Conservation (phyloP, 495 filamentous ascomycete species). For the Apodospora peruviana region DNA sequence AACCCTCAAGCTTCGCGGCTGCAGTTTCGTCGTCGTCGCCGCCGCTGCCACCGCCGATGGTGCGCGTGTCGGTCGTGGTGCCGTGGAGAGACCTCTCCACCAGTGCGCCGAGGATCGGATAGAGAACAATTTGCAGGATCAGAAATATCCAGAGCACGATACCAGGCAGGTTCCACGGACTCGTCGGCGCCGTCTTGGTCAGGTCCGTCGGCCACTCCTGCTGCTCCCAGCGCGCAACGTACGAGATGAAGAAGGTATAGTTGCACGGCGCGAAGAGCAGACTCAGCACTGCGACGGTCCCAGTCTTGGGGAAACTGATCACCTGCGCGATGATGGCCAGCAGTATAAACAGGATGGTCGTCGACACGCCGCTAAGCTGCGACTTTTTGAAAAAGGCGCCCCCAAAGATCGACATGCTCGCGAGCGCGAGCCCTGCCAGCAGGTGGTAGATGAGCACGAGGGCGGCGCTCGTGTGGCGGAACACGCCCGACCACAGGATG, state of each 20-base stretch:
- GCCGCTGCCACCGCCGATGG: conserved; percentile 36
- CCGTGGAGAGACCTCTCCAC: conserved; percentile 73
- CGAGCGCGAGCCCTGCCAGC: conserved; percentile 57
- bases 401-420: conserved; percentile 64
- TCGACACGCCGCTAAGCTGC: conserved; percentile 67
- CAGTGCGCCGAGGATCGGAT: conserved; percentile 62
- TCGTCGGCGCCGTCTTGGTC: conserved; percentile 48
- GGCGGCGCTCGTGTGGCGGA: conserved; percentile 51
- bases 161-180: conserved; percentile 56
- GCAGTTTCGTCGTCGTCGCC: conserved; percentile 34
- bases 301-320: conserved; percentile 48
- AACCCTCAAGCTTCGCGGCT: conserved; percentile 59
- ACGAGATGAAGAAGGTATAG: conserved; percentile 65
- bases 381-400: conserved; percentile 71
- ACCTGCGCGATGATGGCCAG: conserved; percentile 68
- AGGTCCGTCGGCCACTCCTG: conserved; percentile 51
- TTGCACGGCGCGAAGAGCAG: conserved; percentile 73
- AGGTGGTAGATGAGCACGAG: conserved; percentile 60
- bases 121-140: conserved; percentile 66
- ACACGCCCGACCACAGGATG: conserved; percentile 57
- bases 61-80: conserved; percentile 57
- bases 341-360: conserved; percentile 58
- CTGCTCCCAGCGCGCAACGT: conserved; percentile 63
- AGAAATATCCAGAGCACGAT: conserved; percentile 65
- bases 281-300: conserved; percentile 55